Base-by-base conservation (phyloP, 148 eudicot genomes). In the Selenicereus undatus region DNA sequence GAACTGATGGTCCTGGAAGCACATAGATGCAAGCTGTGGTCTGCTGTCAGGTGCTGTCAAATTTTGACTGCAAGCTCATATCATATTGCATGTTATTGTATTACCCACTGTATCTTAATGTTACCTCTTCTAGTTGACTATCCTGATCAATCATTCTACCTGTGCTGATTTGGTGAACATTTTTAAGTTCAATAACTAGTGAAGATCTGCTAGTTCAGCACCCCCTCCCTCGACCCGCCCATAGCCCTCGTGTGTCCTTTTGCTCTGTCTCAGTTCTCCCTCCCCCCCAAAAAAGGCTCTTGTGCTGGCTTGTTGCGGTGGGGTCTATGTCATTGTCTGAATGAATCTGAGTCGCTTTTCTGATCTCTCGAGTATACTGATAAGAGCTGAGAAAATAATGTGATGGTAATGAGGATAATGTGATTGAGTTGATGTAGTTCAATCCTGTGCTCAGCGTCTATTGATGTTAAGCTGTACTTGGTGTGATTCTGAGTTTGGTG, bases 1-100 rank as follows among this genome's bases (percentile, higher is more conserved):
- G 88, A 74, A 56, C 84, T 36, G 93, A 88, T 76, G 93, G 91
- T 58, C 94, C 89, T 70, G 88, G 89, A 80, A 88, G 90, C 91
- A 86, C 90, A 75, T 92, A 87, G 24, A 54, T 70, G 72, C 74
- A 71, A 73, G 80, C 60, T 82, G 71, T 45, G 62, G 73, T 60
- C 77, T 45, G 62, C 29, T 27, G 73, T 80, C 73, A 80, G 80
- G 54, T 71, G 65, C n/a, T 76, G 22, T 22, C 51, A 16, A 54
- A 78, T 35, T 80, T 51, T 76, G 68, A 48, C 62, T 66, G 36
- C 45, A 20, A 80, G 79, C 48, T 50, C 74, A 22, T 51, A 72
- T 83, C 65, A 48, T 24, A 22, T 80, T 80, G 72, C 81, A 32
- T 69, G 83, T 45, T 35, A 76, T 42, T 80, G 81, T 84, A 80